Base-by-base conservation (phyloP, 352 stramenopile species). In the Thraustotheca clavata region DNA sequence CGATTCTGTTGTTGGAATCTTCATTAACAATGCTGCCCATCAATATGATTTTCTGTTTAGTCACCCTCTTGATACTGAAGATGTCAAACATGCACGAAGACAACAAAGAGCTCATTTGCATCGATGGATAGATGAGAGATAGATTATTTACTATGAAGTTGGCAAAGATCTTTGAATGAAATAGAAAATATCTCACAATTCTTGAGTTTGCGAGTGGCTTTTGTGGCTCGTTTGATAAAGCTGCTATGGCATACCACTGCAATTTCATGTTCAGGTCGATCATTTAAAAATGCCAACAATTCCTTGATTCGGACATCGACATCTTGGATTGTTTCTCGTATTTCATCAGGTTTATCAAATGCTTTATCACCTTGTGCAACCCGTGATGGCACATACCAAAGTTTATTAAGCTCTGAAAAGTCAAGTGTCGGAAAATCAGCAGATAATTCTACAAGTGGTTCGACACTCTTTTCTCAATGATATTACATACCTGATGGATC, bases 181-280 rank as follows among this genome's bases (percentile, higher is more conserved):
- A 75, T 79, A 34, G 79, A 72, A 7, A 72, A 68, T n/a, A 94
- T 69, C 40, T 94, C 83, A 57, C 85, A 94, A 67, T 94, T 94
- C 60, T 69, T 68, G 18, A 92, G 76, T 60, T 94, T 92, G 5
- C 80, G 76, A 43, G 65, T 79, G 79, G 91, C 90, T 20, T 73
- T 71, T 26, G 91, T 73, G 83, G 91, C 86, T 16, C 80, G 77
- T 62, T 91, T 94, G 71, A 94, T 92, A 68, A 81, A 94, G 31
- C 77, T 76, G 38, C 83, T 92, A 69, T 94, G 85, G 20, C 85
- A 81, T 27, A 94, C 80, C 46, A 94, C 68, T 22, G 77, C 81
- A 54, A 94, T 91, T 63, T 90, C 77, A 32, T 73, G 52, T 59
- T 91, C 72, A 12, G 81, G 81, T 27, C 87, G 67, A 24, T 74